Evolutionary conservation across 352 stramenopile genomes (phyloP), one percentile per base, ranked within the genome.

Genomic region (Phytophthora syringae): DNA sequence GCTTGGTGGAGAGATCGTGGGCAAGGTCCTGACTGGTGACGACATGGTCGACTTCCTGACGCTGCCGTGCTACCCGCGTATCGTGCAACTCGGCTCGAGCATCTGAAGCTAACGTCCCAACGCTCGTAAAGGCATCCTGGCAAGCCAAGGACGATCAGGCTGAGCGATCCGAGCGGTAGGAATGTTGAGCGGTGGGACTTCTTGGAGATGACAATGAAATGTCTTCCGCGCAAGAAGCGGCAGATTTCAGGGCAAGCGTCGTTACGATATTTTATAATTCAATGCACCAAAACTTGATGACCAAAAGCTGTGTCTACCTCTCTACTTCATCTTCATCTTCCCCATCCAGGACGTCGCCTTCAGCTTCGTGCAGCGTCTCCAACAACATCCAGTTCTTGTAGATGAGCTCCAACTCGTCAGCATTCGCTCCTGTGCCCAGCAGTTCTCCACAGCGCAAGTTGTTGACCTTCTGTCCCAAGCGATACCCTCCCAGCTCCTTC

Each of bases 1-100:
- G 37, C 70, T 93, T 7, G 84, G 79, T 16, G 79, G 80, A 21
- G 66, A 89, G 5, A 72, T 94, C 22, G 76, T 94, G 22, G 75
- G 77, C 60, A 89, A 91, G 52, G 74, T 91, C 22, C 65, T 94
- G 47, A 91, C 84, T 30, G 82, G 70, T 50, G 82, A 91, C 65
- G 72, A 87, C 44, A 92, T 94, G 80, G 82, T 85, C 37, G 84
- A 94, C 64, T 94, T 94, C 64, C 65, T 94, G 10, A 94, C 86
- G 45, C 72, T 93, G 52, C 82, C 84, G 54, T 93, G 84, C 79
- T 94, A 94, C 77, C 84, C 84, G 50, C 83, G 88, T 60, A 87
- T 94, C 50, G 81, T 92, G 65, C 70, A 90, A 77, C 58, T 93
- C 39, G 74, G 77, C 57, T 78, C 83, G 15, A 82, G 76, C 45